Evolutionary conservation across 2,329 filamentous ascomycete species (phyloP), one percentile per base, ranked within the genome.

Genomic region (Aspergillus pseudoglaucus): DNA sequence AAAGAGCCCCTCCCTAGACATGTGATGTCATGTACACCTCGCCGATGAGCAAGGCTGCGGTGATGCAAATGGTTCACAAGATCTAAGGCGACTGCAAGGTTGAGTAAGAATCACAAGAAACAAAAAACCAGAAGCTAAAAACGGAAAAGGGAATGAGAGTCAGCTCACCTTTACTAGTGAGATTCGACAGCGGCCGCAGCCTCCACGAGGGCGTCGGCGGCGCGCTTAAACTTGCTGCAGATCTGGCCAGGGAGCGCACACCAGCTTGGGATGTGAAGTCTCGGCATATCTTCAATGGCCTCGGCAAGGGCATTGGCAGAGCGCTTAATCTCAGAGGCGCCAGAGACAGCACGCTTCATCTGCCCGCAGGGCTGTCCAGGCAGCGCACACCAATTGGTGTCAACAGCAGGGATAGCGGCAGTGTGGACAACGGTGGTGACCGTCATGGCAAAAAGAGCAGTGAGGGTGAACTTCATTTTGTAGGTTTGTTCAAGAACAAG

Each of bases 201-300:
- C n/a, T 60, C 51, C 2, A 61, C 60, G 25, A 66, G 59, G 30
- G 59, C 62, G 44, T 65, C 62, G 41, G 61, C 83, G 27, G 84
- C 83, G 59, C 86, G 82, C 54, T 75, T 75, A 57, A 83, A 79
- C 23, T 81, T 85, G 57, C 83, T 84, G 52, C 68, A 70, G 25
- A 59, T 58, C 47, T 68, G 58, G 17, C 63, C 67, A 17, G 63
- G 59, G 42, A 59, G 56, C 25, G 50, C 51, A 47, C 66, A 70
- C 65, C 65, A 67, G 47, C 60, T 62, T 44, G 56, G 49, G 39
- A 62, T 46, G 43, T 54, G 59, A 40, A 47, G 46, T 17, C 54
- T 53, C n/a, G 53, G 53, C 47, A 55, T 57, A 35, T 60, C 53
- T 23, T 60, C 53, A 53, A 61, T 62, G 27, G 62, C 59, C 37